phyloP scores from a whole-genome alignment of 495 filamentous ascomycete species.

The Penicillium ochrochloron region DNA sequence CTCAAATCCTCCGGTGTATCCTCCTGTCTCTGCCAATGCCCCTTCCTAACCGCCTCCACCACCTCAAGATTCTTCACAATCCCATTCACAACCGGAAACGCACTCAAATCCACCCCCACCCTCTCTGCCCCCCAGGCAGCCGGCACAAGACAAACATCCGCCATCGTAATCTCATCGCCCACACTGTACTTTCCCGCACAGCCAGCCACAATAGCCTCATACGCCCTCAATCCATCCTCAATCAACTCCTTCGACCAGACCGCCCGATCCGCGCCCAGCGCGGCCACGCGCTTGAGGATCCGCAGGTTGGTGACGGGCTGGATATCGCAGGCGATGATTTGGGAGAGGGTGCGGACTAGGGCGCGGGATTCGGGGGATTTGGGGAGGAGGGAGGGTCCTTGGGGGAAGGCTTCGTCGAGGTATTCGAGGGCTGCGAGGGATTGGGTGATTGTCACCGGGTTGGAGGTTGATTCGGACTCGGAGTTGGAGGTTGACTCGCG shows the following conservation, averaged over 20 bases:
- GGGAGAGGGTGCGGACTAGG: constrained; percentile 44
- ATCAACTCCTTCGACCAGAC: constrained; percentile 46
- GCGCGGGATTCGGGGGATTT: constrained; percentile 40
- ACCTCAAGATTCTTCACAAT: constrained; percentile 44
- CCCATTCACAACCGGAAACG: constrained; percentile 43
- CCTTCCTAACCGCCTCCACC: constrained; percentile 44
- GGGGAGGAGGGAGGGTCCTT: constrained; percentile 42
- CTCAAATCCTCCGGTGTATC: constrained; percentile 56
- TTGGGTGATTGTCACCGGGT: constrained; percentile 48
- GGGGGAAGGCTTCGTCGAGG: constrained; percentile 52
- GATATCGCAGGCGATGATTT: constrained; percentile 54
- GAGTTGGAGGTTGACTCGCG: background rate
- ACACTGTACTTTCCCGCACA: constrained; percentile 53
- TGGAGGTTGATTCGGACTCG: no score
- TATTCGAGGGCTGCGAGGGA: constrained; percentile 59
- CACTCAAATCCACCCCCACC: constrained; percentile 49
- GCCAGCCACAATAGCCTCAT: constrained; percentile 41
- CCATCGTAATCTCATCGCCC: constrained; percentile 54
- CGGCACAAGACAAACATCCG: constrained; percentile 58
- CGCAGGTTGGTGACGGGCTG: constrained; percentile 56
- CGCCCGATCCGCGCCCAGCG: constrained; percentile 41
- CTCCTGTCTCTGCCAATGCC: constrained; percentile 50
- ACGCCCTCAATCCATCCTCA: constrained; percentile 51
- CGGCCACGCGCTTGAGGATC: constrained; percentile 48
- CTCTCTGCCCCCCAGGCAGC: constrained; percentile 56